phyloP scores from a whole-genome alignment of 2,329 filamentous ascomycete genomes.

The Amauroascus niger region DNA sequence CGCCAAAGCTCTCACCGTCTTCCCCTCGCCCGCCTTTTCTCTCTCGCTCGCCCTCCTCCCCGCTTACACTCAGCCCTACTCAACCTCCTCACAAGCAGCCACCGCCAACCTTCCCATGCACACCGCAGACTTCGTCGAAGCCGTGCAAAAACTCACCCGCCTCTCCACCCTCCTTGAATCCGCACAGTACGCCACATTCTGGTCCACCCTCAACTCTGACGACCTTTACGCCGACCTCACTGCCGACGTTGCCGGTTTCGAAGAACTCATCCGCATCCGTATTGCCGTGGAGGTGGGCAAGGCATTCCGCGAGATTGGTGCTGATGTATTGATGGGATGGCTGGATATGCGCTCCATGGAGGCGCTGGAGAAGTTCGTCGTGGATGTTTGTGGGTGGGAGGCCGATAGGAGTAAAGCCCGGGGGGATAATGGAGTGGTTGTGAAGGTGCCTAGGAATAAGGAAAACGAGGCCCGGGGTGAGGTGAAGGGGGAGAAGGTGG shows the following conservation, averaged over 20 bases:
- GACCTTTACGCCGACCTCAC: constrained; percentile 93
- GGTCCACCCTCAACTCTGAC: constrained; percentile 82
- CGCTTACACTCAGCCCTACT: constrained; percentile 61
- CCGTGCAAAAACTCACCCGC: constrained; percentile 72
- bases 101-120: constrained; percentile 33
- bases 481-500: constrained; percentile 90
- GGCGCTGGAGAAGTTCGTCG: constrained; percentile 65
- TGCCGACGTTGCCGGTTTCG: constrained; percentile 88
- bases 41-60: constrained; percentile 90
- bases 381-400: constrained; percentile 78
- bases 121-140: constrained; percentile 60
- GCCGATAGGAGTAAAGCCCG: constrained; percentile 51
- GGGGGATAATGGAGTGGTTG: constrained; percentile 30
- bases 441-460: constrained; percentile 80
- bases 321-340: constrained; percentile 62
- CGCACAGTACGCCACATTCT: constrained; percentile 86
- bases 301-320: constrained; percentile 62
- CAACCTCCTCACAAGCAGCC: constrained; percentile 45
- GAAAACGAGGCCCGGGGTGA: constrained; percentile 97
- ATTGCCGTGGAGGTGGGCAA: constrained; percentile 83
- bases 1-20: constrained; percentile 94
- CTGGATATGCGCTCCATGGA: constrained; percentile 58
- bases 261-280: constrained; percentile 81
- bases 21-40: constrained; percentile 90
- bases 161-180: constrained; percentile 83